These are phyloP conservation scores for Fusarium circinatum DNA, from an alignment of 2,329 filamentous ascomycete genomes.

Conservation along the genomic window DNA sequence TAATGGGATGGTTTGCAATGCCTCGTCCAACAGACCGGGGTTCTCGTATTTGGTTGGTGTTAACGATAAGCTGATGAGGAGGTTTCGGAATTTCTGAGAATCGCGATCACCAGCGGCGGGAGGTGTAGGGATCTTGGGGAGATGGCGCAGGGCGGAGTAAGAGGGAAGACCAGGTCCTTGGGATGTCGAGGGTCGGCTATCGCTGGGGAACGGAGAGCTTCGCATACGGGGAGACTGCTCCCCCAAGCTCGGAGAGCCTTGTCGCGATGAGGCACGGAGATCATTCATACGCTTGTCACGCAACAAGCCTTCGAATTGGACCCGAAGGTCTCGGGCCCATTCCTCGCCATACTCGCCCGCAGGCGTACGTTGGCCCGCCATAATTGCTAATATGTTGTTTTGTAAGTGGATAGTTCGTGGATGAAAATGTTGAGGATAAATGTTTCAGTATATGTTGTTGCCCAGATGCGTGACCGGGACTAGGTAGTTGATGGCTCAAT, in stretches of 20 bases:
- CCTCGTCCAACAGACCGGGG: slow-evolving; percentile 92
- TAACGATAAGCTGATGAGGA: slow-evolving; percentile 84
- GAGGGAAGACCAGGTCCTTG: slow-evolving; percentile 57
- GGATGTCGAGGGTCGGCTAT: slow-evolving; percentile 59
- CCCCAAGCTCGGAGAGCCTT: slow-evolving; percentile 65
- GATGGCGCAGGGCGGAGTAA: slow-evolving; percentile 61
- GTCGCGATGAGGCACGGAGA: slow-evolving; percentile 64
- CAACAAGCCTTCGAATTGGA: slow-evolving; percentile 87
- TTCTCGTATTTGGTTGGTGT: slow-evolving; percentile 97
- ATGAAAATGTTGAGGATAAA: slow-evolving; percentile 3
- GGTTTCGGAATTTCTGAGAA: slow-evolving; percentile 81
- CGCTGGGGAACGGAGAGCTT: slow-evolving; percentile 51
- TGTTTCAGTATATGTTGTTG: slow-evolving; percentile 18
- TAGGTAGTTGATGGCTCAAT: slow-evolving; percentile 22
- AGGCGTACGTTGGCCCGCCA: slow-evolving; percentile 53
- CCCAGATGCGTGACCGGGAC: slow-evolving; percentile 18
- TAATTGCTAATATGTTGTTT: slow-evolving; percentile 36
- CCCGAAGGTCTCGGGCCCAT: slow-evolving; percentile 81
- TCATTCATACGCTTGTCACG: slow-evolving; percentile 89
- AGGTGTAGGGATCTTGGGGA: slow-evolving; percentile 73
- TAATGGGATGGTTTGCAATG: slow-evolving; percentile 84
- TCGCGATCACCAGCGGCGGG: slow-evolving; percentile 72
- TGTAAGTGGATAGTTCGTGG: not conserved
- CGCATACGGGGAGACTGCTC: slow-evolving; percentile 63
- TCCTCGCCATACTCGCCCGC: slow-evolving; percentile 69